Percentiles rank a stretch among this genome's conserved stretches.
Evolutionary conservation across 495 filamentous ascomycete genomes (phyloP).

Genomic region (Acidomyces sp.): DNA sequence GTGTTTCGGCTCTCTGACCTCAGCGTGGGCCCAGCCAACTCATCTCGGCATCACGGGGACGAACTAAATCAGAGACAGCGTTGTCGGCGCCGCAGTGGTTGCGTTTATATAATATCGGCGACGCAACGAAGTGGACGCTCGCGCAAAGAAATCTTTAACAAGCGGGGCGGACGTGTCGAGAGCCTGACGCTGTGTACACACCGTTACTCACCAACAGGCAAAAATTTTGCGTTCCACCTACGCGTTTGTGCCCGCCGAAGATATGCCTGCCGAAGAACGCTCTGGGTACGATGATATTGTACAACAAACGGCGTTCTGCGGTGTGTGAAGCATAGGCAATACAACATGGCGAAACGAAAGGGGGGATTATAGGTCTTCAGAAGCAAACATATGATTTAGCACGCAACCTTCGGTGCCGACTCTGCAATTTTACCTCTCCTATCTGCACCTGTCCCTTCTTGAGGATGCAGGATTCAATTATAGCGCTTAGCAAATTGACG

Average conservation of each 20-base stretch:
- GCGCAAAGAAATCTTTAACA: conserved; percentile 2
- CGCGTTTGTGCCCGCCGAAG: neutral
- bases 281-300: conserved; percentile 4
- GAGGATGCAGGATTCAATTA: neutral
- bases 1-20: conserved; percentile 1
- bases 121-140: conserved; percentile 4
- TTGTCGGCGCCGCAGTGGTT: neutral
- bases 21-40: neutral
- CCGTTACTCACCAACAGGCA: neutral
- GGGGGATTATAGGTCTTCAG: too few species aligned
- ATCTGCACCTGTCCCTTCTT: neutral
- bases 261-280: neutral
- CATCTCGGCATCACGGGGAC: neutral
- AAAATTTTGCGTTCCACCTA: neutral
- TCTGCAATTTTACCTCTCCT: too few species aligned
- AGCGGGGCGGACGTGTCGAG: conserved; percentile 1
- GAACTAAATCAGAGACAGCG: neutral
- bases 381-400: too few species aligned
- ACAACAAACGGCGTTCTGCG: conserved; percentile 5
- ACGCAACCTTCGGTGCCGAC: too few species aligned
- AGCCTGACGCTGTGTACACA: conserved; percentile 7
- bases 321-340: conserved; percentile 3
- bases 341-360: too few species aligned
- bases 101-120: conserved; percentile 1
- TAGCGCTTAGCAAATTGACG: conserved; percentile 1